Base-by-base conservation (phyloP, 2,329 filamentous ascomycete species). In the Thermomyces lanuginosus region DNA sequence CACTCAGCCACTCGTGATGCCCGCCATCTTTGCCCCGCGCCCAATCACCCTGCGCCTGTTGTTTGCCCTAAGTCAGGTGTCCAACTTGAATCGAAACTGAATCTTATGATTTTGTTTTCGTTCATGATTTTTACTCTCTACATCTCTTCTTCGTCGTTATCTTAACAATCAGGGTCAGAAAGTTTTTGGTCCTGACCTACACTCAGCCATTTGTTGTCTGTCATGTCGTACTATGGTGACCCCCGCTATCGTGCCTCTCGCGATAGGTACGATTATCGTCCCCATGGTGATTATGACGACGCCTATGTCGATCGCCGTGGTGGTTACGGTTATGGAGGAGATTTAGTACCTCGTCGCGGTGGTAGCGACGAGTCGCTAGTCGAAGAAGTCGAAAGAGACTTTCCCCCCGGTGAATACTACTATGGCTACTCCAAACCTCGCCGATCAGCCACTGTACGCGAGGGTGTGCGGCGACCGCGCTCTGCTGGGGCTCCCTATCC, bases 321-420 rank as follows among this genome's bases (percentile, higher is more conserved):
- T 16, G 33, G 32, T 7, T 28, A 30, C 27, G 27, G 26, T 20
- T 30, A 35, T 18, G 31, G 32, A 13, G 30, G 27, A 7, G 38
- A 37, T 13, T 28, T 42, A 10, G 22, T 43, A 28, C 40, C 42
- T 32, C 42, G 38, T 27, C 34, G 28, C 12, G 75, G 84, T 47
- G 76, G 82, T 43, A 83, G 76, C 50, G 73, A 75, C 23, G 58
- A 76, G 14, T 74, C 74, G 2, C 16, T 29, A 15, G 55, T 91
- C 45, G 84, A 92, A 55, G 80, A 91, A 55, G 72, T 91, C 33
- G 71, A 72, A 37, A 73, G 82, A 39, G 79, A 91, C 40, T 92
- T 91, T 43, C 80, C 80, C 16, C 79, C 81, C 5, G 76, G 74
- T 4, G 72, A 65, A 19, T 49, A 51, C 30, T 44, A 37, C 28